Conservation (phyloP, 441 rosid genomes). For the Bruguiera hainesii region DNA sequence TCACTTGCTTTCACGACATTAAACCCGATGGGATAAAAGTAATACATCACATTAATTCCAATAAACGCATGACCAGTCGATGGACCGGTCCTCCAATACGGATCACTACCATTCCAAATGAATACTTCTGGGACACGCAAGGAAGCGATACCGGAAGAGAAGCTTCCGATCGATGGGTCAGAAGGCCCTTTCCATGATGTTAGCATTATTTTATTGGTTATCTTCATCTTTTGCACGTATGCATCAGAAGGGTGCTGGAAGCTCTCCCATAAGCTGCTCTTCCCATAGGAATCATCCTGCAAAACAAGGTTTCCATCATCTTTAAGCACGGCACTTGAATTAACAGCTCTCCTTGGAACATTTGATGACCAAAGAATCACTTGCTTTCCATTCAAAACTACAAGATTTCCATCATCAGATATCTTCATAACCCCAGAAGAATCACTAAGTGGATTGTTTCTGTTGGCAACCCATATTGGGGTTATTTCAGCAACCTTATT, state of each 20-base stretch:
- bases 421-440: slow-evolving; percentile 24
- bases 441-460: slow-evolving; percentile 22
- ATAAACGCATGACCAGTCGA: too few relatives aligned
- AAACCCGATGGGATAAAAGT: too few relatives aligned
- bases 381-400: slow-evolving; percentile 21
- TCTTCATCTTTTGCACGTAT: background rate
- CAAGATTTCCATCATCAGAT: slow-evolving; percentile 27
- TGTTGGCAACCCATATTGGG: slow-evolving; percentile 28
- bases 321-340: background rate
- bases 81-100: too few relatives aligned
- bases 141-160: too few relatives aligned
- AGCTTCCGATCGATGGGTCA: slow-evolving; percentile 26
- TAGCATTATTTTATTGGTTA: slow-evolving; percentile 2
- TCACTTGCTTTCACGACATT: too few relatives aligned
- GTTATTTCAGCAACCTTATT: background rate
- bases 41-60: too few relatives aligned
- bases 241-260: slow-evolving; percentile 17
- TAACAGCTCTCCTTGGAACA: background rate
- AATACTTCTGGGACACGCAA: too few relatives aligned
- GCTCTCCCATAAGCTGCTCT: slow-evolving; percentile 1
- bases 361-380: slow-evolving; percentile 17
- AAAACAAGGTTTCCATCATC: slow-evolving; percentile 7
- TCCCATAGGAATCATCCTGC: background rate
- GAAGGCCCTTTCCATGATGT: slow-evolving; percentile 25
- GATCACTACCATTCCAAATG: too few relatives aligned